Base-by-base conservation (phyloP, 164 flowering plant species). In the Chimonanthus salicifolius region DNA sequence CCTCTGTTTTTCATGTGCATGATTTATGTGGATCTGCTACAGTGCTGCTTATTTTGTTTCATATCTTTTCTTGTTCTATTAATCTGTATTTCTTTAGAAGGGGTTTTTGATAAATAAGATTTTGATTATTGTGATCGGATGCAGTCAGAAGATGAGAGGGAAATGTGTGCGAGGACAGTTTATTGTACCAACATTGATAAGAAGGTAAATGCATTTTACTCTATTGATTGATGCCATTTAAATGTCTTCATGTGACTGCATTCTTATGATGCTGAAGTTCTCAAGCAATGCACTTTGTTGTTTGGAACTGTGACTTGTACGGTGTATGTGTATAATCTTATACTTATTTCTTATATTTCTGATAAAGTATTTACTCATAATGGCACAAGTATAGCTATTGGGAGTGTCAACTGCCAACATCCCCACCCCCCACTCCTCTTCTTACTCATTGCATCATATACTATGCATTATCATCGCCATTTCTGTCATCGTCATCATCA, bases 91-190 rank as follows among this genome's bases (percentile, higher is more conserved):
- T 67, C 7, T 68, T 69, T 21, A 54, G 7, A 21, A 15, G 2
- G 18, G 16, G 3, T 8, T 51, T 66, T 66, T 13, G 44, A 3
- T 10, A 33, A 66, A 64, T 67, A n/a, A 21, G 46, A 45, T 71
- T 62, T 63, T 76, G 68, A 49, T 70, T 51, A 44, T 71, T 67
- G 62, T 49, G 18, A 71, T 63, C 68, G 64, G 48, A 16, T 78
- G 48, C 88, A 95, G 99, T 92, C 97, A 72, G 98, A 93, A 77
- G 97, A 95, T 86, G 99, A 95, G 78, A 86, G 99, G 65, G 98
- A 95, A 83, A 92, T 95, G 97, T 95, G 99, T 78, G 89, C 97
- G 71, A 87, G 98, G 78, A 95, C 99, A 64, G 87, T 95, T 67
- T 95, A 95, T 66, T 93, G 98, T 74, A 89, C 99, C 68, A 95